Evolutionary conservation across 345 rosid species (phyloP), one percentile per base, ranked within the genome.

Genomic region (Rhizophora mangle): DNA sequence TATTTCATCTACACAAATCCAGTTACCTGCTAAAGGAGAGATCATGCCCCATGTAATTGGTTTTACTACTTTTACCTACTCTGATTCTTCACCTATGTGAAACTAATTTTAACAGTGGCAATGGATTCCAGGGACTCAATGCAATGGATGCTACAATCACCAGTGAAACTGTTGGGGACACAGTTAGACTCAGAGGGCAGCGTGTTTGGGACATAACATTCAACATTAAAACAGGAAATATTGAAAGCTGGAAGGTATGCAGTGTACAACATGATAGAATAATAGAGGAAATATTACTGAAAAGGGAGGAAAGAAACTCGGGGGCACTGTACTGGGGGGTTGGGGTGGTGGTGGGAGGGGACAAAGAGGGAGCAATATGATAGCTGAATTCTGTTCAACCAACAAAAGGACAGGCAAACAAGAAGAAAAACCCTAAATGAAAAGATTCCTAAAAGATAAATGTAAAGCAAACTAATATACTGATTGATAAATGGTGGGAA

Each of bases 241-340:
- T 92, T 69, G 89, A 90, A 73, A 74, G 86, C 82, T 95, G 99
- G 99, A 85, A 87, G 96, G 99, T 95, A 62, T 75, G 71, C 53
- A 58, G 58, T 56, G 49, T 43, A 13, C 4, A 5, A 43, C 49
- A 3, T 0, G 19, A 43, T 11, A 11, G 18, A 43, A 43, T 43
- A 43, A 13, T 43, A 13, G 49, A 43, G 49, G 49, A 43, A 43
- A 43, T 43, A 11, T 13, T 18, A 43, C 5, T 3, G 49, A 43
- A 16, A 43, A 43, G 18, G 49, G 49, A 13, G 49, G 49, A 13
- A 43, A 43, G 15, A 15, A 3, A 11, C 11, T 43, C 13, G 3
- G 10, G 10, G 46, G 15, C 46, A 1, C 37, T 24, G 24, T 24
- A 24, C 24, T 24, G 24, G 24, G 24, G 24, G 24, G 24, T 7